These are phyloP conservation scores for Tagetes erecta DNA, from an alignment of 129 eudicot genomes.

Conservation along the genomic window DNA sequence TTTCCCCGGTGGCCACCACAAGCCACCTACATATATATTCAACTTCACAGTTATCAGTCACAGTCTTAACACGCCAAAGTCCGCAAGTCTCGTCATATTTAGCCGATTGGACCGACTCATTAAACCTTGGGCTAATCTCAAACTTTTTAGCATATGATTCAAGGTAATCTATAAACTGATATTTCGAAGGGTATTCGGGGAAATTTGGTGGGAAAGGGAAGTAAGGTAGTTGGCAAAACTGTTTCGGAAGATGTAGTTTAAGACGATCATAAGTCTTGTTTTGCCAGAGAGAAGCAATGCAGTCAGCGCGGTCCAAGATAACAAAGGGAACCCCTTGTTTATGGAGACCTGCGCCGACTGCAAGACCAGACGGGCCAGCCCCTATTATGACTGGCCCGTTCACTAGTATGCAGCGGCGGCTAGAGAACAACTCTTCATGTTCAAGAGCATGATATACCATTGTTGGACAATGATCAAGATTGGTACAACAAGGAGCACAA, in stretches of 20 bases:
- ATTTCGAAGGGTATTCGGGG: conserved; percentile 82
- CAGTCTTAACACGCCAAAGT: conserved; percentile 71
- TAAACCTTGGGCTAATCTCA: conserved; percentile 67
- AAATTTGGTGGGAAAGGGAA: conserved; percentile 64
- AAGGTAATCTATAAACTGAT: conserved; percentile 72
- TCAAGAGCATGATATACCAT: conserved; percentile 41
- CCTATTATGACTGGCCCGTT: conserved; percentile 95
- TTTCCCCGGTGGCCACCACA: conserved; percentile 95
- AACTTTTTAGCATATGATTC: conserved; percentile 74
- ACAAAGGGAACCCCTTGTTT: conserved; percentile 81
- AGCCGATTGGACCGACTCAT: conserved; percentile 74
- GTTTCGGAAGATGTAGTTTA: conserved; percentile 85
- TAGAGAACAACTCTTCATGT: conserved; percentile 48
- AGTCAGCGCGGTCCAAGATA: conserved; percentile 73
- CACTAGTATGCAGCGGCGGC: conserved; percentile 67
- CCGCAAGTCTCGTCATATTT: conserved; percentile 81
- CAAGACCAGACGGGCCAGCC: conserved; percentile 96
- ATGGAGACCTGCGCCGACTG: conserved; percentile 84
- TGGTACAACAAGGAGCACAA: conserved; percentile 26
- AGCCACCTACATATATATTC: conserved; percentile 96
- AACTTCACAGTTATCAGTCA: conserved; percentile 33
- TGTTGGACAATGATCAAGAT: conserved; percentile 31
- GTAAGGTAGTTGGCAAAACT: conserved; percentile 79
- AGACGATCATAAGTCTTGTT: conserved; percentile 86
- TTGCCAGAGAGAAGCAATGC: conserved; percentile 98